These are phyloP conservation scores for Botryotinia calthae DNA, from an alignment of 2,329 filamentous ascomycete species.

Conservation along the genomic window DNA sequence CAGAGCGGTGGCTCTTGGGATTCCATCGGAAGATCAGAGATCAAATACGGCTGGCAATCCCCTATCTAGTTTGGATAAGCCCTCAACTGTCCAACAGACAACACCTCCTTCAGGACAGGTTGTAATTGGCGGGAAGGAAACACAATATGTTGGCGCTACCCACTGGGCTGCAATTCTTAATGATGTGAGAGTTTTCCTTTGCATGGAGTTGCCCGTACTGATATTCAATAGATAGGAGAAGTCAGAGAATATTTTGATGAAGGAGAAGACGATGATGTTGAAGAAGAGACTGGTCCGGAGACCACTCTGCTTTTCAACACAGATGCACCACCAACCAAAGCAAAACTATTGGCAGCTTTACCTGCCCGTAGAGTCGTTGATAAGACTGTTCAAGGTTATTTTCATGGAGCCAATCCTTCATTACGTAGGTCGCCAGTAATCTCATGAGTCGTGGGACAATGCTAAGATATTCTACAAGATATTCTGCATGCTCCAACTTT, in stretches of 20 bases:
- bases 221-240: slow-evolving; percentile 52
- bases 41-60: neutral
- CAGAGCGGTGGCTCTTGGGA: neutral
- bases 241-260: slow-evolving; percentile 55
- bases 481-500: slow-evolving; percentile 55
- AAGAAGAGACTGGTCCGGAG: slow-evolving; percentile 39
- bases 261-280: slow-evolving; percentile 40
- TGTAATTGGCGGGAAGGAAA: slow-evolving; percentile 45
- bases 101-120: slow-evolving; percentile 41
- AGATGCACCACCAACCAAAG: slow-evolving; percentile 42
- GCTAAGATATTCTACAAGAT: slow-evolving; percentile 40
- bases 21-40: neutral
- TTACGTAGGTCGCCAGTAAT: slow-evolving; percentile 43
- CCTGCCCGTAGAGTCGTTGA: slow-evolving; percentile 49
- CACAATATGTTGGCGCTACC: slow-evolving; percentile 56
- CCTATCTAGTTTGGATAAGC: neutral
- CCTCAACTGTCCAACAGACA: neutral
- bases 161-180: slow-evolving; percentile 61
- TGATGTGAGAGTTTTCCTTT: slow-evolving; percentile 46
- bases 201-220: neutral
- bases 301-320: slow-evolving; percentile 42
- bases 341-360: slow-evolving; percentile 49
- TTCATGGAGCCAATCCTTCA: slow-evolving; percentile 52
- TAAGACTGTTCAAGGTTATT: slow-evolving; percentile 52
- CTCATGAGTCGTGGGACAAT: neutral